Base-by-base conservation (phyloP, 257 asterid genomes). In the Ballota nigra region DNA sequence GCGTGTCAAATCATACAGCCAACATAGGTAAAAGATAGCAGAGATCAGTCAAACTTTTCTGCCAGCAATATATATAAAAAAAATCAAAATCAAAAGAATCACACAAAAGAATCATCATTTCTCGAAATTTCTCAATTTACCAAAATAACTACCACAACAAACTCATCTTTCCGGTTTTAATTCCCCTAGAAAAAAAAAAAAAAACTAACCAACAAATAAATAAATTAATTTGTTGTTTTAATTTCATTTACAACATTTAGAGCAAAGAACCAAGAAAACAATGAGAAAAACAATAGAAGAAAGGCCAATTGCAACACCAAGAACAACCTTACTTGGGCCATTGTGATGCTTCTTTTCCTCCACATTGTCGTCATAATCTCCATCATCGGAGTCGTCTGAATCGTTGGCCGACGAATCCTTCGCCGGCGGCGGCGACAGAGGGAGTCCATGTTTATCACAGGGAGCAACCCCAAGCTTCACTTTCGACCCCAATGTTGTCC, bases 281-380 rank as follows among this genome's bases (percentile, higher is more conserved):
- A 95, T 95, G 47, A 95, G 84, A 72, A 92, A 88, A 19, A 92
- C 93, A 73, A 95, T 86, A 6, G 96, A 83, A 24, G 98, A 92
- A 12, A 95, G 89, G 45, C 88, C 96, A 79, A 95, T 87, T 1
- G 98, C 96, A 72, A 92, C 83, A 33, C 97, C 97, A 66, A 95
- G 93, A 79, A 95, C 98, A 72, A 89, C 82, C 92, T 86, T 95
- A 83, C 76, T 95, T 58, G 98, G 95, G 0, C 99, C 99, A 65
- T 60, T 78, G 45, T 84, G 88, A 75, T 72, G 85, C 65, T 74
- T 81, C 71, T 79, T 82, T 26, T 69, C 85, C 63, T 57, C 78
- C 61, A 24, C 84, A 53, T 77, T 78, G 51, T 69, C 81, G 51
- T 69, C 81, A 18, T 74, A 23, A 51, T 86, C 86, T 6, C 79